These are phyloP conservation scores for Lasiodiplodia theobromae DNA, from an alignment of 2,329 filamentous ascomycete genomes.

Conservation along the genomic window DNA sequence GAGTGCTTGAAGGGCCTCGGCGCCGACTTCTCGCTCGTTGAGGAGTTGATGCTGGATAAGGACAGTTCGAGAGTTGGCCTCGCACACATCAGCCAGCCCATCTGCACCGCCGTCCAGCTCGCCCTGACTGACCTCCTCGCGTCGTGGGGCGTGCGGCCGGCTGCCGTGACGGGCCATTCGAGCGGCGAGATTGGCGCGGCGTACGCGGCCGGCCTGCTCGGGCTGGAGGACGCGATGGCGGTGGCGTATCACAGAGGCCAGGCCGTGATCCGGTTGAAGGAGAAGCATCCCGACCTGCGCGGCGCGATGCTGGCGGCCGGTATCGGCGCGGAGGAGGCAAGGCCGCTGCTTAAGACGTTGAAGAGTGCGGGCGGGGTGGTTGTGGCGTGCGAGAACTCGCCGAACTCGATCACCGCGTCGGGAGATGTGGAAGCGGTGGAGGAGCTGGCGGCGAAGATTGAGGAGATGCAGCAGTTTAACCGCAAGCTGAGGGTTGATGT, in stretches of 20 bases:
- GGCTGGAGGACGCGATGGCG: constrained; percentile 36
- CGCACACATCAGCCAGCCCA: constrained; percentile 38
- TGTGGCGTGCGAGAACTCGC: constrained; percentile 49
- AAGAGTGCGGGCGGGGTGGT: constrained; percentile 29
- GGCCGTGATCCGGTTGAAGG: constrained; percentile 18
- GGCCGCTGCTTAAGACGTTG: constrained; percentile 18
- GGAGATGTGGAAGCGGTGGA: constrained; percentile 50
- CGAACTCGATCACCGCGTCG: constrained; percentile 53
- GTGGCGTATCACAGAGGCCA: constrained; percentile 38
- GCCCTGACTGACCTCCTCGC: constrained; percentile 38
- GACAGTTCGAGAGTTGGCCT: constrained; percentile 33
- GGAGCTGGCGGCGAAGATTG: constrained; percentile 40
- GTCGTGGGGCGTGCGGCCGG: constrained; percentile 38
- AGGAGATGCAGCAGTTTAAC: constrained; percentile 48
- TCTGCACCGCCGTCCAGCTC: constrained; percentile 39
- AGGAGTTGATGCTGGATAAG: constrained; percentile 37
- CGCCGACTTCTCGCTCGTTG: constrained; percentile 32
- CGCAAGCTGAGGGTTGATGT: constrained; percentile 50
- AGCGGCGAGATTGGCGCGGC: constrained; percentile 43
- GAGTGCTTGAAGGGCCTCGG: constrained; percentile 31
- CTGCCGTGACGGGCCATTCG: constrained; percentile 41
- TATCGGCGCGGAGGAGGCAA: constrained; percentile 6
- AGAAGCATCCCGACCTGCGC: constrained; percentile 9
- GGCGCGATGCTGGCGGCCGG: constrained; percentile 29
- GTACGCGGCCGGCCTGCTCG: constrained; percentile 35